Conservation (phyloP, 331 rosid genomes). For the Dryas integrifolia region DNA sequence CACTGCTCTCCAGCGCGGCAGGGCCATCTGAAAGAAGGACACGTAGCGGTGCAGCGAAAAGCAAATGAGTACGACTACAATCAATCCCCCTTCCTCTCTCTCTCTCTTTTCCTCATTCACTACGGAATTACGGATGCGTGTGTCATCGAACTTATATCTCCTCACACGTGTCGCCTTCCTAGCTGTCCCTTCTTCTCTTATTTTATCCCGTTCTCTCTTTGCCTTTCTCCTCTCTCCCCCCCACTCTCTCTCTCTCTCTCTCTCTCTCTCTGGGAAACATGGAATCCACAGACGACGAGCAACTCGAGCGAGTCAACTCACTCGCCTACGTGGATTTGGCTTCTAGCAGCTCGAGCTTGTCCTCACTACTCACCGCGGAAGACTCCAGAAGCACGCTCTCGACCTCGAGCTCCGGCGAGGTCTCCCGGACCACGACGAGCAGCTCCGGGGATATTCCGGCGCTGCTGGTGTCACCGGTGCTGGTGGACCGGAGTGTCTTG, state of each 20-base stretch:
- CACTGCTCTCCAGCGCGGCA: constrained; percentile 19
- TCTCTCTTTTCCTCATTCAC: constrained; percentile 12
- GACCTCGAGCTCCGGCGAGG: constrained; percentile 53
- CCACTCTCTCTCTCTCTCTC: neutral
- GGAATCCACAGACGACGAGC: constrained; percentile 37
- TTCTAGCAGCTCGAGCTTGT: constrained; percentile 34
- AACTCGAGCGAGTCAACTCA: constrained; percentile 47
- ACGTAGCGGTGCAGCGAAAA: constrained; percentile 38
- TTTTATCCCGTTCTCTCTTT: constrained; percentile 36
- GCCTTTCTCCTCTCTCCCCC: constrained; percentile 4
- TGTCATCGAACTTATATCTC: constrained; percentile 42
- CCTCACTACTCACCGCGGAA: constrained; percentile 38
- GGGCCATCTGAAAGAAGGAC: constrained; percentile 16
- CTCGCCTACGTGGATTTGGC: constrained; percentile 19
- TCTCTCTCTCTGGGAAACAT: neutral
- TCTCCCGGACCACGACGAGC: constrained; percentile 38
- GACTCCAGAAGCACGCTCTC: constrained; percentile 32
- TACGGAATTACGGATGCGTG: constrained; percentile 54
- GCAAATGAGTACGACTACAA: constrained; percentile 32
- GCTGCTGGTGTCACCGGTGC: constrained; percentile 6
- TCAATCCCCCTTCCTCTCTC: neutral
- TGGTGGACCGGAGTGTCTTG: constrained; percentile 11
- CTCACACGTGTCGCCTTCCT: constrained; percentile 62
- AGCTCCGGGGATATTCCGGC: constrained; percentile 62
- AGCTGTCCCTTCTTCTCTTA: constrained; percentile 35